Evolutionary conservation across 2,329 filamentous ascomycete genomes (phyloP), one percentile per base, ranked within the genome.

Genomic region (Atkinsonella hypoxylon): DNA sequence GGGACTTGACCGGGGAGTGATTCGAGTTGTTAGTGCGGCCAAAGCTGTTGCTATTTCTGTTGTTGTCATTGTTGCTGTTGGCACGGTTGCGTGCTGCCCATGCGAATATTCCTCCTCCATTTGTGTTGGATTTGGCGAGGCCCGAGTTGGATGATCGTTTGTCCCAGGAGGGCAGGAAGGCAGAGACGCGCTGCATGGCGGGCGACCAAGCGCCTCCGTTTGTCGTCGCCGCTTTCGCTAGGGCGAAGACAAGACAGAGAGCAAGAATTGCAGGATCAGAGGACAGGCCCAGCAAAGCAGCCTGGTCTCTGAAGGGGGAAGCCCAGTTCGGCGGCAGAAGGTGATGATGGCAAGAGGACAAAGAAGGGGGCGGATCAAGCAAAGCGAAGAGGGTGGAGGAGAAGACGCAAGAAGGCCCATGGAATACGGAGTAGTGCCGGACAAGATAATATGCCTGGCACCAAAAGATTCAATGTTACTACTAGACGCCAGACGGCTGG

Each of bases 71-170:
- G 22, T 55, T 51, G 41, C 54, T 62, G 48, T 58, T 52, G 17
- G 48, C 52, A 46, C 38, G 79, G 74, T 53, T 82, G 79, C 54
- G 73, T 64, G 64, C 67, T 57, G 70, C 66, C 71, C 72, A 74
- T 47, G 68, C 67, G 52, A 73, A 73, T 32, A 74, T 62, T 54
- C 61, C 55, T 26, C 18, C 47, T 36, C 47, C 47, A 13, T 20
- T 34, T 9, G 47, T 17, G 45, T 56, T 50, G 41, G 59, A 55
- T 53, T 63, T 63, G 53, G 59, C 58, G 50, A 55, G 55, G 44
- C 56, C 59, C 53, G 58, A 53, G 50, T 56, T 62, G 49, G 65
- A 69, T 46, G 63, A 65, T 58, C 69, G 70, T 61, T 65, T 71
- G 54, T 71, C 69, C 69, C 69, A 71, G n/a, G 69, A 69, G 54